Base-by-base conservation (phyloP, 1,139 yeast genomes). In the Diutina mesorugosa region DNA sequence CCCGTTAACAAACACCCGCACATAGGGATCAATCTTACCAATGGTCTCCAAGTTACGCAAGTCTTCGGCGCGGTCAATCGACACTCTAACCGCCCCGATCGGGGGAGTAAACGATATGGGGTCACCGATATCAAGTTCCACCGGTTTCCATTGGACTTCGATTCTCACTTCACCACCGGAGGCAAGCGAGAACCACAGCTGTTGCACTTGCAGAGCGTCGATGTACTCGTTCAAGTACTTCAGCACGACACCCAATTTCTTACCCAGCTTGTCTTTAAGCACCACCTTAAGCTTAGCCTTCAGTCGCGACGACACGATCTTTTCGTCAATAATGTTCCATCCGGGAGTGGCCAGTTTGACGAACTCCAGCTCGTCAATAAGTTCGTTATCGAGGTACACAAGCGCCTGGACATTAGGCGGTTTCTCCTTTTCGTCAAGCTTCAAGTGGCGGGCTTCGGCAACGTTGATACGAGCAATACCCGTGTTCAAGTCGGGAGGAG, bases 11-110 rank as follows among this genome's bases (percentile, higher is more conserved):
- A 90, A 72, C 14, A 91, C 75, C 65, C 96, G 83, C 18, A 84
- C 83, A 67, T 93, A 93, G 51, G 99, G 99, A 70, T 93, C 98
- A 66, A 90, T 84, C 65, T 84, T 88, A 59, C 98, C 98, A 59
- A 93, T 79, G 58, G 83, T 85, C 68, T 91, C 97, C 70, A 90
- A 78, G 69, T 93, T 93, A 60, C 87, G 81, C 65, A 93, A 78
- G 59, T 83, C 85, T 58, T 78, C 80, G 52, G 95, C 97, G 60
- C 78, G 79, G 63, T 81, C 81, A 60, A 93, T 69, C 62, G 83
- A 80, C 57, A 93, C 77, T 66, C 98, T 83, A 14, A 91, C 77
- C 47, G 87, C 95, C 66, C 99, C 99, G 67, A 91, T 85, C 56
- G 99, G 99, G 59, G 91, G 91, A 35, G 90, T 82, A 72, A 90